Evolutionary conservation across 1,284 basidiomycete species (phyloP), one percentile per base, ranked within the genome.

Genomic region (Ceratobasidium theobromae): DNA sequence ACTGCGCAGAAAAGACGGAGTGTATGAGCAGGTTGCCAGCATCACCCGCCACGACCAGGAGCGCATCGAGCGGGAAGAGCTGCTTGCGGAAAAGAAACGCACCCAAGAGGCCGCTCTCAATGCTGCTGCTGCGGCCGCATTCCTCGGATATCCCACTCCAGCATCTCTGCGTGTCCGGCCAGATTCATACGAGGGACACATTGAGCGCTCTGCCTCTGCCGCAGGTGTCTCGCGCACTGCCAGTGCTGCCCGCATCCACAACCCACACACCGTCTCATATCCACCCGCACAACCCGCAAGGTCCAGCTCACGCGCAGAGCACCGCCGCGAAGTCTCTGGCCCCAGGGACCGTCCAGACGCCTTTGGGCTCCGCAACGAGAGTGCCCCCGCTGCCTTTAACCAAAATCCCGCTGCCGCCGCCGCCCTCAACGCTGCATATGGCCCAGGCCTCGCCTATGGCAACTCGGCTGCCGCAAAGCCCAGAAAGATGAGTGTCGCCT

Each of bases 1-100:
- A 21, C 66, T 65, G 54, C 32, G 67, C 49, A 33, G 51, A 30
- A 32, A 14, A 57, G 8, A 53, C 49, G 9, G 30, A 46, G 66
- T 18, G 18, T 51, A 67, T 49, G 62, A 58, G 53, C 51, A 68
- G 40, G 45, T 60, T 18, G 48, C 53, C 14, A 46, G 60, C 51
- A 62, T 66, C 38, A 35, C 65, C 5, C 40, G 55, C 30, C 43
- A 40, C 16, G 67, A 60, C 12, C 30, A 52, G 27, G 45, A 16
- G 25, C 67, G 55, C 16, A 64, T 52, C 25, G 64, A 68, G 30
- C 21, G 60, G 40, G 51, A 54, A 38, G 35, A 38, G 35, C 32
- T 33, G 33, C 35, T 40, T 16, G 53, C 38, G 28, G 58, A 62
- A 41, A 33, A 51, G 30, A 62, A 38, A 23, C 58, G 48, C n/a